Evolutionary conservation across 768 basidiomycete genomes (phyloP).

Genomic region (Boletales sp.): DNA sequence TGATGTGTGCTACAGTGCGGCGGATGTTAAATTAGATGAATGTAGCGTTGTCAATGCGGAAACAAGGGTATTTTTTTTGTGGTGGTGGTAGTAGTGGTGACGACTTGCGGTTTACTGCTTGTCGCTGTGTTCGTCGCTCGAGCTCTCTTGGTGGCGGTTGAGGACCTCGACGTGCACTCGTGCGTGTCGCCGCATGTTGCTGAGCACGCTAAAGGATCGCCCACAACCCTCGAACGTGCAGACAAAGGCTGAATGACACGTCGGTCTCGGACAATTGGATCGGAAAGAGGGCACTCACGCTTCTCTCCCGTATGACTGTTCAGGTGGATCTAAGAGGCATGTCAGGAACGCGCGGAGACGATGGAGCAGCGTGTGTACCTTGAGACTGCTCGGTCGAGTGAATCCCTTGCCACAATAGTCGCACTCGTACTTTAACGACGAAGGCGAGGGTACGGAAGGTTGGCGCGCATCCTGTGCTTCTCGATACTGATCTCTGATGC

Average conservation of each 20-base stretch:
- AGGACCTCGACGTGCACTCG: constrained; percentile 54
- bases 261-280: constrained; percentile 7
- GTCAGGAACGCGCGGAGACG: constrained; percentile 3
- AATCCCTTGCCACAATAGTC: constrained; percentile 77
- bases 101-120: constrained; percentile 16
- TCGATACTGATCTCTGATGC: constrained; percentile 15
- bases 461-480: constrained; percentile 18
- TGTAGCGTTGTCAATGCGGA: neutral
- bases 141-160: constrained; percentile 35
- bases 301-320: constrained; percentile 85
- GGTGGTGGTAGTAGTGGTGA: neutral
- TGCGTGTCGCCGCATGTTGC: constrained; percentile 85
- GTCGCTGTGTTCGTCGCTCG: constrained; percentile 46
- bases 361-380: constrained; percentile 38
- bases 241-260: constrained; percentile 52
- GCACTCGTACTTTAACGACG: constrained; percentile 66
- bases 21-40: neutral
- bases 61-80: no score
- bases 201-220: constrained; percentile 80
- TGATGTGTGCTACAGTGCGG: constrained; percentile 1
- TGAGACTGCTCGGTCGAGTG: constrained; percentile 79
- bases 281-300: constrained; percentile 46
- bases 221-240: constrained; percentile 76
- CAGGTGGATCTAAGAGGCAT: constrained; percentile 60
- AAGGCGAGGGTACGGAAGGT: constrained; percentile 23